Evolutionary conservation across 2,329 filamentous ascomycete genomes (phyloP).

Genomic region (Trichoderma sp.): DNA sequence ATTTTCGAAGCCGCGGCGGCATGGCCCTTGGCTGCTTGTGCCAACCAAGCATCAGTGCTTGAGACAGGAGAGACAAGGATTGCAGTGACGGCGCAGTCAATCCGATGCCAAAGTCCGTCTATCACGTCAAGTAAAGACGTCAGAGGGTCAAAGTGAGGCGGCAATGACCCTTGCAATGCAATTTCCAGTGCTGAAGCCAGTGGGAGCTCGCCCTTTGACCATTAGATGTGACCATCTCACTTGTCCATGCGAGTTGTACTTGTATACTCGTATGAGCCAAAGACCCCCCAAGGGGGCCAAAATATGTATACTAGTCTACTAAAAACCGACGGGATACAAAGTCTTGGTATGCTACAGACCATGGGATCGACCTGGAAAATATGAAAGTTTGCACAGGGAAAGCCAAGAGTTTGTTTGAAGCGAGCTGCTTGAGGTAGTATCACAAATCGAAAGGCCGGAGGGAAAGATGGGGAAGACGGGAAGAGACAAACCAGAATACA

Average conservation of each 20-base stretch:
- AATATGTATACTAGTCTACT: background rate
- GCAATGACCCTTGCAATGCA: background rate
- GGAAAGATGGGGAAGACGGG: background rate
- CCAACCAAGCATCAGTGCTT: background rate
- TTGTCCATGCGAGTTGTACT: background rate
- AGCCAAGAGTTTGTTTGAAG: background rate
- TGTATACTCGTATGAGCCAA: too few relatives aligned
- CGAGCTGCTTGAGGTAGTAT: background rate
- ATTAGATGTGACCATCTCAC: background rate
- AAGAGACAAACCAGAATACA: background rate
- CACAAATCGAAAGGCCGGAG: background rate
- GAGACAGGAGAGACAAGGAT: slow-evolving; percentile 14
- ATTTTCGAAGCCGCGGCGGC: background rate
- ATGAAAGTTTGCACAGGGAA: background rate
- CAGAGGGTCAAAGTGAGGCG: slow-evolving; percentile 2
- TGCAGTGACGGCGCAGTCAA: slow-evolving; percentile 1
- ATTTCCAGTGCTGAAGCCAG: slow-evolving; percentile 11
- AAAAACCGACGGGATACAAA: background rate
- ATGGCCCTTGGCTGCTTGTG: background rate
- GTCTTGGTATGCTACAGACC: background rate
- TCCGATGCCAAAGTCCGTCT: slow-evolving; percentile 1
- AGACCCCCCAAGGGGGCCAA: background rate
- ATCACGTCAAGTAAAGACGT: slow-evolving; percentile 16
- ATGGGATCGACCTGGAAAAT: background rate
- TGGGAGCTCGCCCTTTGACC: background rate